Evolutionary conservation across 768 basidiomycete genomes (phyloP), one percentile per base, ranked within the genome.

Genomic region (Lactifluus echinatus): DNA sequence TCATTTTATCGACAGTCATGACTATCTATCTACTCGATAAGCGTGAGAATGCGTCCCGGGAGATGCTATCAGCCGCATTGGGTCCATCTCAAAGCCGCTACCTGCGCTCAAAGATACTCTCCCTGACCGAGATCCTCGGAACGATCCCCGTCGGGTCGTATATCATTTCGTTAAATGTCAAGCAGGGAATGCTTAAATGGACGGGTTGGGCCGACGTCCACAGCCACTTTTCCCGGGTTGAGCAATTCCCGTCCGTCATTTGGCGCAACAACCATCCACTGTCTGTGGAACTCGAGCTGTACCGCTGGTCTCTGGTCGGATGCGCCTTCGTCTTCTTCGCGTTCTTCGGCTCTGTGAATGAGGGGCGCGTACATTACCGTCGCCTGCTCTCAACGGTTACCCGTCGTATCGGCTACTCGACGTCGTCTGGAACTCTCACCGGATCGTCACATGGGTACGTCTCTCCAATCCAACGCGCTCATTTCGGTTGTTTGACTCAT

Each of bases 331-430:
- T 76, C 3, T 78, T 80, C 65, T 73, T 82, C 56, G 67, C 57
- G 0, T 80, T 82, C 72, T 82, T 83, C 56, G 76, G 80, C 0
- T 79, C 81, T 53, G 76, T 78, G 1, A 64, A 70, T 37, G 80
- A 82, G 50, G 78, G 75, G 15, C 65, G 71, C 34, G 65, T 57
- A 42, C 70, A 75, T 52, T 79, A 79, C 59, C 44, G 50, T 33
- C 50, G 56, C 21, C 64, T 59, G 3, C 65, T 65, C 59, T 64
- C 62, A 17, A 60, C 63, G 4, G 49, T 69, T 45, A 63, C 63
- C 58, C 67, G 67, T 59, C 53, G 63, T 29, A 57, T 72, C 54
- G 68, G 72, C 5, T 44, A 60, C 42, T 55, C 56, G 8, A 57
- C 56, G 12, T 19, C 56, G 3, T 42, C 37, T 19, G 26, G 34